Conservation (phyloP, 257 asterid genomes). For the Solanum chilense region DNA sequence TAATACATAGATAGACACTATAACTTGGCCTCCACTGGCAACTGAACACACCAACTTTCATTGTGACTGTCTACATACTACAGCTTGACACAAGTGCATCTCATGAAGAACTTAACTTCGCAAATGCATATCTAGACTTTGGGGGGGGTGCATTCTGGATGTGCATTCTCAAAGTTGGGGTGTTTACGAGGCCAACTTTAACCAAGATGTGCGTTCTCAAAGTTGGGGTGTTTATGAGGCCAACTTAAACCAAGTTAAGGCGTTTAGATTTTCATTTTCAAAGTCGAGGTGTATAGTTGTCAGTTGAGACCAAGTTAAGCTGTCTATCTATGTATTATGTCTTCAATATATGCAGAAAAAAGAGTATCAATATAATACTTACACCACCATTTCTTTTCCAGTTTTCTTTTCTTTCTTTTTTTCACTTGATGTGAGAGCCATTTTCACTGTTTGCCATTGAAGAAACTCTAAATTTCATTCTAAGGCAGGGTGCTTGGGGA, state of each 20-base stretch:
- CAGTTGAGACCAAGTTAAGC: background rate
- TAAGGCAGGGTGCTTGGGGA: constrained; percentile 56
- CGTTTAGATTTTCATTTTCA: background rate
- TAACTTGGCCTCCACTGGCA: background rate
- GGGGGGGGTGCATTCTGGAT: too few relatives aligned
- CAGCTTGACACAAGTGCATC: background rate
- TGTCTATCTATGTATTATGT: background rate
- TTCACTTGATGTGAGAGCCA: background rate
- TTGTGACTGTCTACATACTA: background rate
- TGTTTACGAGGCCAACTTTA: background rate
- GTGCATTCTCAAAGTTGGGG: background rate
- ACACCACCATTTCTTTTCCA: background rate
- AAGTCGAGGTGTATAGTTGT: background rate
- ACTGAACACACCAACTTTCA: background rate
- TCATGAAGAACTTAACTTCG: background rate
- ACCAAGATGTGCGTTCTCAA: too few relatives aligned
- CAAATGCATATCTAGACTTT: background rate
- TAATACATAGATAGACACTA: background rate
- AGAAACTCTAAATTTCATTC: background rate
- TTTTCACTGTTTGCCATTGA: background rate
- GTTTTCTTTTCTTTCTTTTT: background rate
- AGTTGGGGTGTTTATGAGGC: background rate
- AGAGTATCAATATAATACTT: background rate
- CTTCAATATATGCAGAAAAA: background rate
- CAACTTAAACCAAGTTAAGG: background rate